Percentiles rank a stretch among this genome's conserved stretches.
phyloP scores from a whole-genome alignment of 106 monocot species.

The Dendrobium huoshanense region DNA sequence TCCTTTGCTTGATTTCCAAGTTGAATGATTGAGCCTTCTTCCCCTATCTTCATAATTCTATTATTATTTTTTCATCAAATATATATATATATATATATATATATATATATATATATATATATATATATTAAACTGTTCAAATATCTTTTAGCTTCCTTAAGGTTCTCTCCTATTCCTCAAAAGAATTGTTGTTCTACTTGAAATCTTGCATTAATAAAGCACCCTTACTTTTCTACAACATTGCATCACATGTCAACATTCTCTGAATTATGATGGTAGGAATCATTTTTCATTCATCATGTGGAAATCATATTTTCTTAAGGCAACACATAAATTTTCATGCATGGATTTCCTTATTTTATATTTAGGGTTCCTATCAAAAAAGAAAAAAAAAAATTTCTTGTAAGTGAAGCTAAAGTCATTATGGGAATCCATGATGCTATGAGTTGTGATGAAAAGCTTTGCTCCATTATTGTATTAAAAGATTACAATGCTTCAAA shows the following conservation, averaged over 20 bases:
- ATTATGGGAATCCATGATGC: not conserved
- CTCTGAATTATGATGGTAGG: no score
- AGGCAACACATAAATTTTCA: no score
- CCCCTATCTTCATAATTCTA: not conserved
- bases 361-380: not conserved
- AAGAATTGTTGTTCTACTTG: no score
- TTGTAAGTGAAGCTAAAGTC: not conserved
- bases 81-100: no score
- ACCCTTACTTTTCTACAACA: no score
- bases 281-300: not conserved
- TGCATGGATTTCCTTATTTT: not conserved
- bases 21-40: conserved; percentile 48
- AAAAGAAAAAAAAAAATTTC: not conserved
- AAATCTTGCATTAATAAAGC: no score
- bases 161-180: no score
- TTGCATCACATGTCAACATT: no score
- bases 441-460: not conserved
- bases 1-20: conserved; percentile 91
- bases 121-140: not conserved
- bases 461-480: not conserved
- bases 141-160: not conserved
- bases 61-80: not conserved
- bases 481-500: conserved; percentile 6
- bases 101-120: no score
- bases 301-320: not conserved